Evolutionary conservation across 225 moss, liverwort and hornwort genomes (phyloP).

Genomic region (Sphagnum contortum): DNA sequence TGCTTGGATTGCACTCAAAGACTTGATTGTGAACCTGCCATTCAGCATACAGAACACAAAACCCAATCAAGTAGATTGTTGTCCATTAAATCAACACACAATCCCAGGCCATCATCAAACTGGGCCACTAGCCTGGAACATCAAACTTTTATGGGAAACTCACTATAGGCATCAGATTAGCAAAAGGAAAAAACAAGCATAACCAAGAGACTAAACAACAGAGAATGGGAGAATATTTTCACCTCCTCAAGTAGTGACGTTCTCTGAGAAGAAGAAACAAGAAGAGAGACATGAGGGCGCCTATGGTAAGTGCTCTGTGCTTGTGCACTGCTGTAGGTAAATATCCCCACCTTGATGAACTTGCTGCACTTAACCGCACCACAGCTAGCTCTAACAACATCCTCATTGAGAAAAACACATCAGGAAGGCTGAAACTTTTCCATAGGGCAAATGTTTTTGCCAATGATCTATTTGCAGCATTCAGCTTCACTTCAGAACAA

Average conservation of each 20-base stretch:
- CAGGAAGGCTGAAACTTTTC: conserved; percentile 40
- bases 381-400: conserved; percentile 55
- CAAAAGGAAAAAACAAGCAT: background rate
- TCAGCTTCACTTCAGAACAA: conserved; percentile 7
- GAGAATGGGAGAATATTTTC: background rate
- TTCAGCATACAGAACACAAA: conserved; percentile 6
- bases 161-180: background rate
- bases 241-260: conserved; percentile 47
- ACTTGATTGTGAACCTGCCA: conserved; percentile 33
- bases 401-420: conserved; percentile 52
- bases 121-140: background rate
- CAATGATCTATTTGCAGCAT: conserved; percentile 18
- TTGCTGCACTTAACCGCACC: conserved; percentile 30
- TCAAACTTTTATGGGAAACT: background rate
- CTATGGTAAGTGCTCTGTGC: conserved; percentile 31
- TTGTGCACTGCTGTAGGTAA: conserved; percentile 16
- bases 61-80: too few species aligned
- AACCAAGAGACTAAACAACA: background rate
- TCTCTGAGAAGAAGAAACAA: conserved; percentile 45
- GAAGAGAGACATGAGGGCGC: conserved; percentile 40
- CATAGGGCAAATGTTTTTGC: conserved; percentile 25
- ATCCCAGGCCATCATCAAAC: background rate
- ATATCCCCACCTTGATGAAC: conserved; percentile 20
- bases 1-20: conserved; percentile 32
- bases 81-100: background rate